phyloP scores from a whole-genome alignment of 768 basidiomycete genomes.

The Suillus lakei region DNA sequence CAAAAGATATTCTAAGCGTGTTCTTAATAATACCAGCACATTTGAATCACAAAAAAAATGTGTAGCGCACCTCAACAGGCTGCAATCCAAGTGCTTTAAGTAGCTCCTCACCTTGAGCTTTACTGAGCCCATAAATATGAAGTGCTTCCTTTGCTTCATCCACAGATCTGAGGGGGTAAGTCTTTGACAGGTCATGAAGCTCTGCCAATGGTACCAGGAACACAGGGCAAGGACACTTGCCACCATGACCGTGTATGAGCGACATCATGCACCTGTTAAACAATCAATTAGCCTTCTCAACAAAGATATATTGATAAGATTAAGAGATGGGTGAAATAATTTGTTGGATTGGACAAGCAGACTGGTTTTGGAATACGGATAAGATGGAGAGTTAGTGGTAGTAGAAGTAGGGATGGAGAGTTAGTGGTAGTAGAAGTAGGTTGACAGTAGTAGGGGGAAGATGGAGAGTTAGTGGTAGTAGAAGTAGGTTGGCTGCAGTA shows the following conservation, averaged over 20 bases:
- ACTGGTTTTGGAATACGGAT: too few species aligned
- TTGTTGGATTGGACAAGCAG: too few species aligned
- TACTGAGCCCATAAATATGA: background rate
- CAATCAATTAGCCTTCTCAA: background rate
- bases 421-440: too few species aligned
- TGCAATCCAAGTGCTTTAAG: constrained; percentile 26
- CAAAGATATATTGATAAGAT: background rate
- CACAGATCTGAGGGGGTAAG: constrained; percentile 21
- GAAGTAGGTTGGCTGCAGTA: too few species aligned
- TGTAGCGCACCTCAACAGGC: constrained; percentile 20
- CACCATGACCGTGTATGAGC: constrained; percentile 34
- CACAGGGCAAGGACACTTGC: constrained; percentile 41
- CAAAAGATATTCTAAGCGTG: constrained; percentile 47
- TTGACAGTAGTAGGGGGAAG: too few species aligned
- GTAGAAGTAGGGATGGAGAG: too few species aligned
- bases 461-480: too few species aligned
- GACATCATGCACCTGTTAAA: constrained; percentile 42
- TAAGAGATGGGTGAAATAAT: background rate
- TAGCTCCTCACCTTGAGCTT: constrained; percentile 21
- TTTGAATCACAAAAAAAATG: background rate
- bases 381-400: too few species aligned
- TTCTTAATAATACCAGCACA: background rate
- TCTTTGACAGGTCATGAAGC: constrained; percentile 25
- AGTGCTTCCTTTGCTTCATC: constrained; percentile 17
- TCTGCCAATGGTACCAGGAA: constrained; percentile 39